Base-by-base conservation (phyloP, 495 filamentous ascomycete genomes). In the Pseudoneurospora amorphoporcata region DNA sequence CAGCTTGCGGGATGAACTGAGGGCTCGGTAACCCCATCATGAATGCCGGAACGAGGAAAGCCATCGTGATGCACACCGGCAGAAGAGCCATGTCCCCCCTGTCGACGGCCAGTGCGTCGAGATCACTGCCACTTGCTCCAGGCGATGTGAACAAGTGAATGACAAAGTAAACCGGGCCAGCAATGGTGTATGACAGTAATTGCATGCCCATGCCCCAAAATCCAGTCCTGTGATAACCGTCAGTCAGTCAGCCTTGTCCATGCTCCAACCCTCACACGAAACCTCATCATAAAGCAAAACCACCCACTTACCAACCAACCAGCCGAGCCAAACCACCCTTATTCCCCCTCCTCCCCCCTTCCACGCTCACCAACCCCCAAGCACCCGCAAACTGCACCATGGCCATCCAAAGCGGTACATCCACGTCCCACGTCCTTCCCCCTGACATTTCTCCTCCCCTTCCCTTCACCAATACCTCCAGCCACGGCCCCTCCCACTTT, bases 321-420 rank as follows among this genome's bases (percentile, higher is more conserved):
- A 86, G 65, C 17, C 81, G 84, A 69, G 87, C 82, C 3, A 86
- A 65, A 14, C 81, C 84, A 42, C 87, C 83, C 23, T 82, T 8
- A 75, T 90, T 90, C 1, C 88, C 88, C 39, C 75, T 77, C 69
- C 89, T 81, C 79, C 86, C 83, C 4, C 85, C 82, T 76, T 91
- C 89, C 68, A 90, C 76, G 16, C 84, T 76, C 17, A 91, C 77
- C 68, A 90, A 70, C 19, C 82, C 80, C 88, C 87, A 90, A 42
- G 82, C 84, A 4, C 87, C 85, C 14, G 83, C 84, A 72, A 88
- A 85, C 37, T 90, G 87, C 1, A 84, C 86, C 38, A 86, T 82
- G 40, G 88, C 85, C 58, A 81, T 83, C 47, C 87, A 79, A 8
- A 84, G 81, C 73, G 86, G 85, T 1, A 89, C 75, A 4, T 79